Base-by-base conservation (phyloP, 163 green algal genomes). In the Chlamydomonas reinhardtii region DNA sequence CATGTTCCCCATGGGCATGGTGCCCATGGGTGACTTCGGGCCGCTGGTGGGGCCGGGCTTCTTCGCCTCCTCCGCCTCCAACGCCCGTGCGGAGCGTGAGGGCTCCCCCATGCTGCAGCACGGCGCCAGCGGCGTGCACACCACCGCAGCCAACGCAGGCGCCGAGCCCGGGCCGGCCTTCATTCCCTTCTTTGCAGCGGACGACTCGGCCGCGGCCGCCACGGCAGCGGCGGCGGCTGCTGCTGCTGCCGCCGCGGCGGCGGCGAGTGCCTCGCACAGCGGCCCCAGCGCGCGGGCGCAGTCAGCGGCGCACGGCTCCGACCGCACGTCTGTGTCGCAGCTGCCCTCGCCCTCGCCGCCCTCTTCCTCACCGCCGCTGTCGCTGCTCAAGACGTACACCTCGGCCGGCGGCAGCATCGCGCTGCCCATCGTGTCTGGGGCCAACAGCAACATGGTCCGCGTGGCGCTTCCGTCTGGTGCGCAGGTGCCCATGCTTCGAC, bases 401-500 rank as follows among this genome's bases (percentile, higher is more conserved):
- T 70, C 62, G 24, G 25, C 4, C 12, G 29, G 62, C 62, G 62
- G 62, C 62, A 4, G 19, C 22, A 14, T 20, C 12, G 48, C 48
- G 48, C 66, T 77, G 68, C 20, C 25, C 19, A 11, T 56, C 16
- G 65, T 54, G 25, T 84, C 77, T 9, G 31, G 4, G n/a, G 43
- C 68, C 48, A 79, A 56, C 29, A 62, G 61, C 35, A 54, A 22
- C 9, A 5, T 85, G 31, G 52, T 77, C 2, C 35, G 79, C 11
- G 79, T 85, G 48, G 48, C 79, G 64, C 52, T 85, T 20, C 79
- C 79, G 52, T 78, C 68, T 32, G 79, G 79, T 15, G 79, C 48
- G 32, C 79, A 77, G 4, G 79, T 85, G 48, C 68, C 68, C 39
- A 24, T 73, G 66, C 66, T 73, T 14, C n/a, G 66, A 1, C 31